Evolutionary conservation across 106 monocot genomes (phyloP).

Genomic region (Apostasia ramifera): DNA sequence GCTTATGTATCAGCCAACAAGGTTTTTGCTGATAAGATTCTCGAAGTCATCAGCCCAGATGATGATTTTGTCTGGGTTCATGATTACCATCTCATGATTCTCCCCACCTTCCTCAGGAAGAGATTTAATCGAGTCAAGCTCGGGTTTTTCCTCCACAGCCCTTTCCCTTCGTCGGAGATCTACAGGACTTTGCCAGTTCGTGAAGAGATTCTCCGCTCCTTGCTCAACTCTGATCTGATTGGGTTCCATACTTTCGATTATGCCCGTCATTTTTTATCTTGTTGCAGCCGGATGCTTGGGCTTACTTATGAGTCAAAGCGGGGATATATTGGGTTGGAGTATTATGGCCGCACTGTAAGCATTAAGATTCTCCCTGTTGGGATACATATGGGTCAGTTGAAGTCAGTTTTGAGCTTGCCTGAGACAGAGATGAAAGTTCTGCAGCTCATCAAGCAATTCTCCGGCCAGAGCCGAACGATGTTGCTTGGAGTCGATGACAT

Average conservation of each 20-base stretch:
- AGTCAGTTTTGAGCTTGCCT: constrained; percentile 29
- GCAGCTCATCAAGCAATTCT: constrained; percentile 40
- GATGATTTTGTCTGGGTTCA: constrained; percentile 74
- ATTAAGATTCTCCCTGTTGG: constrained; percentile 78
- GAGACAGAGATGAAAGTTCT: constrained; percentile 43
- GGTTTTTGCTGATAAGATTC: constrained; percentile 59
- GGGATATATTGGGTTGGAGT: constrained; percentile 67
- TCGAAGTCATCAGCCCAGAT: constrained; percentile 63
- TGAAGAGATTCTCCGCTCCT: constrained; percentile 48
- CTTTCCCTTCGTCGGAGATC: constrained; percentile 69
- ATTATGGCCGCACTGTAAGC: constrained; percentile 55
- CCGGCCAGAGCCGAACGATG: constrained; percentile 22
- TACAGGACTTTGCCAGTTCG: constrained; percentile 54
- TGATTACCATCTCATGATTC: constrained; percentile 74
- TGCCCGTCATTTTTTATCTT: constrained; percentile 68
- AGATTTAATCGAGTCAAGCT: constrained; percentile 62
- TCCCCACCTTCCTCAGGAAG: constrained; percentile 70
- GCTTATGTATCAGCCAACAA: constrained; percentile 74
- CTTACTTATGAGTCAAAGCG: constrained; percentile 53
- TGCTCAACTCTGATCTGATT: constrained; percentile 58
- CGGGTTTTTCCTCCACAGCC: constrained; percentile 70
- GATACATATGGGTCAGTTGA: constrained; percentile 62
- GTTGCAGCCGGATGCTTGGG: constrained; percentile 71
- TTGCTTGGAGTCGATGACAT: constrained; percentile 71
- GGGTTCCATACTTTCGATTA: constrained; percentile 82